phyloP scores from a whole-genome alignment of 768 basidiomycete species.

The Suillus bovinus region DNA sequence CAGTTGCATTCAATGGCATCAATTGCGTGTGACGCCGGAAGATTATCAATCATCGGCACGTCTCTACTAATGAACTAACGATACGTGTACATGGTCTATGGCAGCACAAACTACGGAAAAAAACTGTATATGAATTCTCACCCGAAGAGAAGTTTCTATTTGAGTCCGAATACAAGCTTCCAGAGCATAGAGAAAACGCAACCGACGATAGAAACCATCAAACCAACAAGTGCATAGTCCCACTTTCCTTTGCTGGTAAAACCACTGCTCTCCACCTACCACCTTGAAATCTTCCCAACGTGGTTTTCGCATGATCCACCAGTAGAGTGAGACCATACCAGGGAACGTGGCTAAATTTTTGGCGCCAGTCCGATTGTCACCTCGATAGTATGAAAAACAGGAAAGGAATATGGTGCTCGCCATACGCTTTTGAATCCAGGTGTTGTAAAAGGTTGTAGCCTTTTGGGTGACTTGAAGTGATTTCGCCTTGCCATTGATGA shows the following conservation, averaged over 20 bases:
- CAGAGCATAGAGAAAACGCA: background rate
- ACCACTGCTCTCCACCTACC: constrained; percentile 41
- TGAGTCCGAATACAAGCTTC: background rate
- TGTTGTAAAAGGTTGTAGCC: constrained; percentile 51
- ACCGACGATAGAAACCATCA: constrained; percentile 11
- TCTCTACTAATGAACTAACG: background rate
- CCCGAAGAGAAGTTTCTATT: constrained; percentile 1
- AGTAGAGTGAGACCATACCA: constrained; percentile 50
- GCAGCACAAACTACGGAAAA: background rate
- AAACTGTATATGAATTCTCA: background rate
- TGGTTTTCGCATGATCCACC: constrained; percentile 49
- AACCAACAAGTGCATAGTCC: constrained; percentile 25
- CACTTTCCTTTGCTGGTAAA: constrained; percentile 26
- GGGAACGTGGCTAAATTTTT: constrained; percentile 49
- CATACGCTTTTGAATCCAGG: constrained; percentile 50
- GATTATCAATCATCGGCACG: background rate
- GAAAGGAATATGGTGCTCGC: constrained; percentile 51
- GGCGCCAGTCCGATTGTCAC: constrained; percentile 34
- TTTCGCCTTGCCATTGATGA: constrained; percentile 47
- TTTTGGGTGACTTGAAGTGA: constrained; percentile 50
- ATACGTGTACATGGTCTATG: background rate
- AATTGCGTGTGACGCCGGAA: background rate
- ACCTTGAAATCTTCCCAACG: constrained; percentile 45
- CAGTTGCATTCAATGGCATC: background rate
- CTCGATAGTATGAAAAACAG: constrained; percentile 55